Evolutionary conservation across 768 basidiomycete species (phyloP).

Genomic region (Cyclocybe aegerita): DNA sequence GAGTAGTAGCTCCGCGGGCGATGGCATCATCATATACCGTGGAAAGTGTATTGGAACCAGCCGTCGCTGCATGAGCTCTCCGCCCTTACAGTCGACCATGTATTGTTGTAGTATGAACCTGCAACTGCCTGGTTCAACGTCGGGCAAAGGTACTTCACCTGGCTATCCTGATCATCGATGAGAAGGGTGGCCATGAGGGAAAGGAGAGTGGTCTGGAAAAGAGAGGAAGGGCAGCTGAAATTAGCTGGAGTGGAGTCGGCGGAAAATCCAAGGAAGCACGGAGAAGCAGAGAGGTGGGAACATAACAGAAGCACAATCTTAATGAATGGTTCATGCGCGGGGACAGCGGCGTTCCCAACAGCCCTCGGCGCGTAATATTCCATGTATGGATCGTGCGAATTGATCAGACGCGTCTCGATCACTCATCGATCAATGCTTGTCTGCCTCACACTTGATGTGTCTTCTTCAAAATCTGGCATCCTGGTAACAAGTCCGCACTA

Average conservation of each 20-base stretch:
- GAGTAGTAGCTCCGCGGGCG: neutral
- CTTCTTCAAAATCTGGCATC: too few relatives aligned
- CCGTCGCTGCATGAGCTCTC: constrained; percentile 27
- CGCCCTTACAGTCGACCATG: constrained; percentile 35
- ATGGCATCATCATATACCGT: constrained; percentile 23
- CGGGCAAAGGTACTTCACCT: constrained; percentile 36
- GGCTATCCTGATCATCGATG: constrained; percentile 38
- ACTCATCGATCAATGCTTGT: neutral
- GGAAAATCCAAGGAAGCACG: constrained; percentile 1
- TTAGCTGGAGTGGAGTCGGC: constrained; percentile 14
- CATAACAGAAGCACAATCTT: neutral
- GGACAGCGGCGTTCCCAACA: neutral
- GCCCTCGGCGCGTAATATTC: neutral
- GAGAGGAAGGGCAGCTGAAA: constrained; percentile 20
- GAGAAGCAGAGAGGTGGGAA: constrained; percentile 1
- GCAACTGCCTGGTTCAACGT: constrained; percentile 29
- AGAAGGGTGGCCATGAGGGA: constrained; percentile 24
- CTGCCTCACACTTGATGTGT: neutral
- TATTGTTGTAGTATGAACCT: constrained; percentile 37
- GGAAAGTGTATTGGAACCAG: constrained; percentile 41
- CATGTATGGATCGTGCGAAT: neutral
- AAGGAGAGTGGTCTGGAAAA: constrained; percentile 14
- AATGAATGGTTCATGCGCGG: neutral
- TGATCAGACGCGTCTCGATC: neutral
- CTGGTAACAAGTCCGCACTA: neutral